phyloP scores from a whole-genome alignment of 2,329 filamentous ascomycete species.

The Neofusicoccum umdonicola region DNA sequence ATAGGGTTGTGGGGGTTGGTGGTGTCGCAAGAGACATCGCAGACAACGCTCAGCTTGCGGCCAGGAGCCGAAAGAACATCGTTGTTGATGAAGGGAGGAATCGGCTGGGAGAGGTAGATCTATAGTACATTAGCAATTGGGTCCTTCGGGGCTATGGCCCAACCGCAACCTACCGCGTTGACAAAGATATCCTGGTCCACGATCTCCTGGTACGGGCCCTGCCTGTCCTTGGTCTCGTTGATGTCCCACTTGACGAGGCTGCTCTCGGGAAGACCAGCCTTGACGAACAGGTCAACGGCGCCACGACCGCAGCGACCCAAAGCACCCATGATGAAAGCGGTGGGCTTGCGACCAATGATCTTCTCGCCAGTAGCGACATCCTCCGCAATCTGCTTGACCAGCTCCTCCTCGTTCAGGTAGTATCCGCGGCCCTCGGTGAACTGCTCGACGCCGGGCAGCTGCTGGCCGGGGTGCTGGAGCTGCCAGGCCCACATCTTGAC shows the following conservation, averaged over 20 bases:
- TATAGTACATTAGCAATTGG: slow-evolving; percentile 24
- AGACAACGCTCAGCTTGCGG: slow-evolving; percentile 70
- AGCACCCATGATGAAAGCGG: slow-evolving; percentile 75
- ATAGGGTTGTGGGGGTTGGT: slow-evolving; percentile 71
- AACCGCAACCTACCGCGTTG: slow-evolving; percentile 29
- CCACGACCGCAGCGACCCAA: slow-evolving; percentile 82
- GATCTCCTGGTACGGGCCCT: slow-evolving; percentile 77
- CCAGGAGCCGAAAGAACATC: slow-evolving; percentile 65
- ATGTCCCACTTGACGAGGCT: slow-evolving; percentile 76
- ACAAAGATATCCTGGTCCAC: slow-evolving; percentile 57
- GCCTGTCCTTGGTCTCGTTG: slow-evolving; percentile 64
- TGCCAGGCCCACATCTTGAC: slow-evolving; percentile 78
- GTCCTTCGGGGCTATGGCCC: not conserved
- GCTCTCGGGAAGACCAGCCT: slow-evolving; percentile 67
- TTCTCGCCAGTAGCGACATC: slow-evolving; percentile 65
- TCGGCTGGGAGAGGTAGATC: slow-evolving; percentile 79
- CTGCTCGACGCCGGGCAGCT: slow-evolving; percentile 63
- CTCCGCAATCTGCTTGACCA: slow-evolving; percentile 73
- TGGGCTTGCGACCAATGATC: slow-evolving; percentile 66
- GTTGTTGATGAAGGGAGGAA: slow-evolving; percentile 76
- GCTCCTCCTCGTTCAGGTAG: slow-evolving; percentile 71
- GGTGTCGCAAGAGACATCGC: slow-evolving; percentile 60
- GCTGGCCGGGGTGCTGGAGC: slow-evolving; percentile 65
- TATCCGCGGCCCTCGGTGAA: slow-evolving; percentile 48
- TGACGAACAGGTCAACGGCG: slow-evolving; percentile 74